Percentiles rank a stretch among this genome's conserved stretches.
phyloP scores from a whole-genome alignment of 164 flowering plant genomes.

The Chloranthus sessilifolius region DNA sequence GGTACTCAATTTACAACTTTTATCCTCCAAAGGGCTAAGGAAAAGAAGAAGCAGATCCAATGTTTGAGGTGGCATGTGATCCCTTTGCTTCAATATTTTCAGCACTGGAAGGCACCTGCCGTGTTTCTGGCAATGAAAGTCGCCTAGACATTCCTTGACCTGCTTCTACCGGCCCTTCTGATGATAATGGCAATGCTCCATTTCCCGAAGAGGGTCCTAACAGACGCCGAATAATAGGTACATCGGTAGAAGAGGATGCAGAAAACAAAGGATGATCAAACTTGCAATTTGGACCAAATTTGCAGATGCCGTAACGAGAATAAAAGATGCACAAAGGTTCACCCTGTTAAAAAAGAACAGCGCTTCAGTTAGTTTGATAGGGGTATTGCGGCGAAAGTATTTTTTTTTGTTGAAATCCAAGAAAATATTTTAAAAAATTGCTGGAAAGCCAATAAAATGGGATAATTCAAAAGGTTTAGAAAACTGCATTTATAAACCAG shows the following conservation, averaged over 20 bases:
- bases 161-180: slow-evolving; percentile 64
- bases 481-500: too few relatives aligned
- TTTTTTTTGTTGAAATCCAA: too few relatives aligned
- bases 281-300: slow-evolving; percentile 98
- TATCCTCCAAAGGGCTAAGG: slow-evolving; percentile 28
- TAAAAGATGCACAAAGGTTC: slow-evolving; percentile 90
- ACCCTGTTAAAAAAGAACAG: slow-evolving; percentile 49
- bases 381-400: too few relatives aligned
- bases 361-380: slow-evolving; percentile 6
- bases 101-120: slow-evolving; percentile 63
- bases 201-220: slow-evolving; percentile 65
- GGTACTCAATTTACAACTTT: slow-evolving; percentile 52
- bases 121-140: slow-evolving; percentile 60
- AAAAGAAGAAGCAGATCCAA: slow-evolving; percentile 27
- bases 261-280: slow-evolving; percentile 89
- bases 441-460: neutral
- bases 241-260: slow-evolving; percentile 53
- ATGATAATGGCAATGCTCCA: slow-evolving; percentile 43
- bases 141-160: slow-evolving; percentile 48
- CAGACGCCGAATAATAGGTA: slow-evolving; percentile 48
- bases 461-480: too few relatives aligned
- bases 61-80: slow-evolving; percentile 26
- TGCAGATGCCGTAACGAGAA: slow-evolving; percentile 95
- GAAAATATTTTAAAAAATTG: neutral
- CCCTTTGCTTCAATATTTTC: slow-evolving; percentile 54